Evolutionary conservation across 208 protist species (phyloP), one percentile per base, ranked within the genome.

Genomic region (Phytomonas francai): DNA sequence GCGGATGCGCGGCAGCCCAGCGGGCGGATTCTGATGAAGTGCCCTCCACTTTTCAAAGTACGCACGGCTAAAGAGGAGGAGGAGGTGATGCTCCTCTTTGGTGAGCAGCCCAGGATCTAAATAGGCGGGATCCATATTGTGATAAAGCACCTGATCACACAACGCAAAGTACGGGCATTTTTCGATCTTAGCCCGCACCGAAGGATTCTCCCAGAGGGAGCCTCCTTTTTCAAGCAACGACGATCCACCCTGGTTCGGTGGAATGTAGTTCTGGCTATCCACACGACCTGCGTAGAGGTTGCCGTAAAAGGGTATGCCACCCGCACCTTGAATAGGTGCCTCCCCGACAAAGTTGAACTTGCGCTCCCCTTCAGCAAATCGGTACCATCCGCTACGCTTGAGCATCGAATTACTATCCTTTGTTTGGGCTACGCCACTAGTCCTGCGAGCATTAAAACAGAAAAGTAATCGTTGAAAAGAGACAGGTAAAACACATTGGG

Each of bases 71-170:
- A 84, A 91, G 27, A 95, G 79, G 36, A 95, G 80, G 42, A 95
- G 68, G 29, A 92, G 71, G 64, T 95, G 89, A 68, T 95, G 89
- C 78, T 95, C 89, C 76, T 95, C 81, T 16, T 74, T 71, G 2
- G 77, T 90, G 12, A 95, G 74, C 36, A 95, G 76, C 25, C 89
- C 89, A 3, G 89, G 89, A 70, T 95, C 89, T 22, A 95, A 78
- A 66, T 87, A 91, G 25, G 67, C 76, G 16, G 89, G 87, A 56
- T 95, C 89, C 89, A 95, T 95, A 73, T 92, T 92, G 77, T 95
- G 89, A 64, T 74, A 92, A 39, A 95, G 59, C 57, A 95, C 89
- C 71, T 95, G 89, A 59, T 95, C 89, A 63, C 83, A 88, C 32
- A 95, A 80, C 0, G 89, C 86, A 73, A 95, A 95, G 81, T 95